Percentiles rank a stretch among this genome's conserved stretches.
phyloP scores from a whole-genome alignment of 139 green algal genomes.

The Pleodorina starrii region DNA sequence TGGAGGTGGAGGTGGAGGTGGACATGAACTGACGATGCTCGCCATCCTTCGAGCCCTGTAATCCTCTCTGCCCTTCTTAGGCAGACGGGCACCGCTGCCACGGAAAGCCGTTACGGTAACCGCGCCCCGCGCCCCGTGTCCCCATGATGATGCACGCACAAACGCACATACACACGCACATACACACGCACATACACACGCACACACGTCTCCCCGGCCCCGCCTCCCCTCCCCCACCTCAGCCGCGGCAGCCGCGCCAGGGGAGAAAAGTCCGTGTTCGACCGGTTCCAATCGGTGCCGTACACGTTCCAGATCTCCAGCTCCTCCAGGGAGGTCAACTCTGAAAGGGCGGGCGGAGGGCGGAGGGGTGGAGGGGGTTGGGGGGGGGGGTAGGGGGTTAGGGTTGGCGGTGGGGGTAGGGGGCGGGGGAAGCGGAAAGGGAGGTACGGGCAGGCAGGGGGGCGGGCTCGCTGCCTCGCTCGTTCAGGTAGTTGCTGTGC shows the following conservation, averaged over 20 bases:
- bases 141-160: not conserved
- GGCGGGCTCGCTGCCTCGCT: too few species aligned
- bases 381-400: not conserved
- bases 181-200: not conserved
- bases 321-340: constrained; percentile 23
- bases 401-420: not conserved
- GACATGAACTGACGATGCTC: not conserved
- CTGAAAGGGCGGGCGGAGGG: not conserved
- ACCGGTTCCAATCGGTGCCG: constrained; percentile 16
- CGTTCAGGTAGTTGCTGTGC: too few species aligned
- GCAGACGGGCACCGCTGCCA: not conserved
- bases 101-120: not conserved
- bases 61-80: too few species aligned
- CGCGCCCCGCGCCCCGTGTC: too few species aligned
- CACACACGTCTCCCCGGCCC: not conserved
- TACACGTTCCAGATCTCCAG: constrained; percentile 45
- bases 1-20: not conserved
- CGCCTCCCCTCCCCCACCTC: not conserved
- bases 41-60: not conserved
- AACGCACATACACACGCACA: not conserved
- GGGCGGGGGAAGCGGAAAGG: not conserved
- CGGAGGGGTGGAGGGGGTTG: too few species aligned
- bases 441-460: not conserved
- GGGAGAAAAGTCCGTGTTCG: not conserved
- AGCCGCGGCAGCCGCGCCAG: constrained; percentile 4